Base-by-base conservation (phyloP, 2,329 filamentous ascomycete species). In the Endoconidiophora polonica region DNA sequence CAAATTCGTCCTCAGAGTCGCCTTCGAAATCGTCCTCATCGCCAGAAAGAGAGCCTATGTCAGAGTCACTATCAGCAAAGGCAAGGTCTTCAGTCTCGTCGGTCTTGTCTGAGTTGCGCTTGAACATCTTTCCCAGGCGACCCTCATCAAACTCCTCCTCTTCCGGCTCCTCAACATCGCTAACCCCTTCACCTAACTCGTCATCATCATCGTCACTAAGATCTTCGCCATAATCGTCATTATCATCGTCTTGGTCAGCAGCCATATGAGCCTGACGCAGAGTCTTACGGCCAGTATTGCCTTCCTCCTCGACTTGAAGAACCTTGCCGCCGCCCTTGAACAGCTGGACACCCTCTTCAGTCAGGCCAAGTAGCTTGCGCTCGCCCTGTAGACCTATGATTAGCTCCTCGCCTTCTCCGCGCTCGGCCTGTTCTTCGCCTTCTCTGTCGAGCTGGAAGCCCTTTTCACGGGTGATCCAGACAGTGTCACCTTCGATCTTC, bases 51-150 rank as follows among this genome's bases (percentile, higher is more conserved):
- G 90, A 94, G 5, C 91, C 91, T 3, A 98, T 72, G 61, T 98
- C 93, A 0, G 91, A 98, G 63, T 98, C 93, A 59, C 86, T 94
- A 60, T 98, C 91, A 12, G 91, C 91, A 67, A 95, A 98, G 1
- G 80, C 86, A 52, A 96, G 59, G 49, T 94, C 86, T 26, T 79
- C 84, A 22, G 78, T 76, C 9, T 69, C 69, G 1, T 43, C 5
- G 20, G 61, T 71, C 37, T 74, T 68, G 48, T 69, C 68, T 33
- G 76, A 72, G 14, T 69, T 65, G 50, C 71, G 71, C 48, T 69
- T 68, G 61, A 81, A 81, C 59, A 79, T 68, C 55, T 71, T 78
- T 55, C 77, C 77, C 5, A 80, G 62, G 55, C 73, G 79, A 43
- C 68, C 66, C 54, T 79, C 74, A 43, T 71, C 69, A 49, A 80